Evolutionary conservation across 202 grass and related monocot species (phyloP).

Genomic region (Bolboschoenoplectus hybrid): DNA sequence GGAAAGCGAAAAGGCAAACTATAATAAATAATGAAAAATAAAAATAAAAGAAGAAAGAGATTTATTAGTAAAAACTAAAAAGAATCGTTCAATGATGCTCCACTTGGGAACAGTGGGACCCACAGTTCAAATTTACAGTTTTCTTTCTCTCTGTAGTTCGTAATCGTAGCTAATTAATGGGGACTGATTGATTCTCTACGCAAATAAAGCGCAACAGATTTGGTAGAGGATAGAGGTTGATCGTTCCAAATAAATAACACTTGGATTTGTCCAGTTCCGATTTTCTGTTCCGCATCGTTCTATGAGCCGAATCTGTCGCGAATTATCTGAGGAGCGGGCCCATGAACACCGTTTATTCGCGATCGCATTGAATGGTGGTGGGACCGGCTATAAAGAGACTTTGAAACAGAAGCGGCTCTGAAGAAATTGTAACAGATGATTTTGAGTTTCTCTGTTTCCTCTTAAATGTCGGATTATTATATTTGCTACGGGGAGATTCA

Average conservation of each 20-base stretch:
- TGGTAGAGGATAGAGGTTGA: neutral
- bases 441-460: neutral
- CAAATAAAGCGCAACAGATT: slow-evolving; percentile 6
- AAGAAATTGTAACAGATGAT: neutral
- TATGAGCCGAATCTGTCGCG: neutral
- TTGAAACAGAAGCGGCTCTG: neutral
- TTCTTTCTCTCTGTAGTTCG: neutral
- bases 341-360: neutral
- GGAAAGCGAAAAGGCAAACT: slow-evolving; percentile 3
- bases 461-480: neutral
- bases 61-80: neutral
- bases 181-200: neutral
- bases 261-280: neutral
- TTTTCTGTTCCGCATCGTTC: neutral
- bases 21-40: neutral
- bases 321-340: neutral
- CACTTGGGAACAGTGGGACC: neutral
- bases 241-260: neutral
- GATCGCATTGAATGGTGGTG: neutral
- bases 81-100: neutral
- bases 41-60: slow-evolving; percentile 1
- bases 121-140: neutral
- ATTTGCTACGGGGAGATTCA: neutral
- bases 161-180: neutral
- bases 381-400: neutral